Evolutionary conservation across 352 stramenopile genomes (phyloP).

Genomic region (Pythium brassicae): DNA sequence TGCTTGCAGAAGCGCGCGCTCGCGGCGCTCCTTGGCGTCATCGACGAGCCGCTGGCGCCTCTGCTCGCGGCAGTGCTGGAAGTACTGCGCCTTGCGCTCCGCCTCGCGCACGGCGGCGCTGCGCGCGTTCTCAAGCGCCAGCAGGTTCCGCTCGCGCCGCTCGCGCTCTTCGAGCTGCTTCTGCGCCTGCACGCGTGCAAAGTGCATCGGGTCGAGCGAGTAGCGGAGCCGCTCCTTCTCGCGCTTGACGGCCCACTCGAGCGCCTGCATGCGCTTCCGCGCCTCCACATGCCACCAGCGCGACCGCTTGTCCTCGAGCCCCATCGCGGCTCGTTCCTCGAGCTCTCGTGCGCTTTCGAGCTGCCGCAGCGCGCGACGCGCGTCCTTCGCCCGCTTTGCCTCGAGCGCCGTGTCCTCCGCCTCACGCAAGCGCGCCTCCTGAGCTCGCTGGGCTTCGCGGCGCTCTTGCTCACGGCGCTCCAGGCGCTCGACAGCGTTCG

Average conservation of each 20-base stretch:
- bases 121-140: constrained; percentile 36
- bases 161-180: constrained; percentile 43
- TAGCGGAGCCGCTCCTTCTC: constrained; percentile 41
- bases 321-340: constrained; percentile 30
- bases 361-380: constrained; percentile 24
- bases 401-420: constrained; percentile 17
- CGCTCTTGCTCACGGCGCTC: constrained; percentile 16
- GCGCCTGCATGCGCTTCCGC: constrained; percentile 31
- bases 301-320: constrained; percentile 29
- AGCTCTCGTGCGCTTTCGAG: constrained; percentile 31
- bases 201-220: constrained; percentile 52
- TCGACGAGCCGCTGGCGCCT: constrained; percentile 30
- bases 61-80: constrained; percentile 32
- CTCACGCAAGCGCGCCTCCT: constrained; percentile 3
- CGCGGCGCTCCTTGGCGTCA: constrained; percentile 20
- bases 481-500: constrained; percentile 14
- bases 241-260: constrained; percentile 41
- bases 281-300: constrained; percentile 29
- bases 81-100: constrained; percentile 33
- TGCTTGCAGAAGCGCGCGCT: constrained; percentile 30
- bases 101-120: constrained; percentile 23
- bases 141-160: constrained; percentile 41
- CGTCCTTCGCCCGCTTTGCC: constrained; percentile 17
- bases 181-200: constrained; percentile 31
- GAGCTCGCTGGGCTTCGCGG: constrained; percentile 10